Conservation (phyloP, 139 green algal species). For the Deuterostichococcus epilithicus region DNA sequence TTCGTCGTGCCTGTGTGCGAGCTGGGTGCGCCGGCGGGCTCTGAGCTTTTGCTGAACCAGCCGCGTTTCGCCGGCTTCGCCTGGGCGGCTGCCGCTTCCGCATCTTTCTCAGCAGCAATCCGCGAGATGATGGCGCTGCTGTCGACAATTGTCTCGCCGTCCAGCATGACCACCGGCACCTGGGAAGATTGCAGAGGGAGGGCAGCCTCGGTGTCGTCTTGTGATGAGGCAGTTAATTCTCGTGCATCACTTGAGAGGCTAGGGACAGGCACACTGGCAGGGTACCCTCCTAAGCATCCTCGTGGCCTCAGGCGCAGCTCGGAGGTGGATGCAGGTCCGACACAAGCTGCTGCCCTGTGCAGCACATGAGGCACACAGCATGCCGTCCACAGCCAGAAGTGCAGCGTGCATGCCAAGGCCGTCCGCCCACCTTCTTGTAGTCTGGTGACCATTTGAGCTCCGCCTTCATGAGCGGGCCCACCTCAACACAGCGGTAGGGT, state of each 20-base stretch:
- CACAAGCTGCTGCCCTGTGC: no score
- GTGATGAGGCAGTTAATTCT: no score
- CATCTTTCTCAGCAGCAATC: slow-evolving; percentile 58
- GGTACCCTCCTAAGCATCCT: no score
- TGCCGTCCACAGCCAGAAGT: no score
- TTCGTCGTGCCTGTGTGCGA: background rate
- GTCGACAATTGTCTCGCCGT: slow-evolving; percentile 78
- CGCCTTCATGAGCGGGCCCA: slow-evolving; percentile 92
- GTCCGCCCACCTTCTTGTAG: slow-evolving; percentile 83
- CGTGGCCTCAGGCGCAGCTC: no score
- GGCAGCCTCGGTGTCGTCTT: no score
- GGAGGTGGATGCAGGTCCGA: no score
- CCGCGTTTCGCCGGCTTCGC: background rate
- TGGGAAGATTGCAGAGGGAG: no score
- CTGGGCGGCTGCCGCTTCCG: slow-evolving; percentile 10
- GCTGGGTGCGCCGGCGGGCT: background rate
- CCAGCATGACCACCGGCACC: slow-evolving; percentile 78
- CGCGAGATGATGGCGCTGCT: slow-evolving; percentile 76
- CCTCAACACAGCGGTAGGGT: slow-evolving; percentile 90
- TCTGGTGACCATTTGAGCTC: slow-evolving; percentile 87
- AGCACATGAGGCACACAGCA: background rate
- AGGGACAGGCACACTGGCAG: no score
- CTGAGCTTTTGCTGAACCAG: background rate
- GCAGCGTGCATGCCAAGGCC: no score
- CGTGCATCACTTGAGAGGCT: no score